Evolutionary conservation across 352 stramenopile genomes (phyloP).

Genomic region (Phytophthora palmivora): DNA sequence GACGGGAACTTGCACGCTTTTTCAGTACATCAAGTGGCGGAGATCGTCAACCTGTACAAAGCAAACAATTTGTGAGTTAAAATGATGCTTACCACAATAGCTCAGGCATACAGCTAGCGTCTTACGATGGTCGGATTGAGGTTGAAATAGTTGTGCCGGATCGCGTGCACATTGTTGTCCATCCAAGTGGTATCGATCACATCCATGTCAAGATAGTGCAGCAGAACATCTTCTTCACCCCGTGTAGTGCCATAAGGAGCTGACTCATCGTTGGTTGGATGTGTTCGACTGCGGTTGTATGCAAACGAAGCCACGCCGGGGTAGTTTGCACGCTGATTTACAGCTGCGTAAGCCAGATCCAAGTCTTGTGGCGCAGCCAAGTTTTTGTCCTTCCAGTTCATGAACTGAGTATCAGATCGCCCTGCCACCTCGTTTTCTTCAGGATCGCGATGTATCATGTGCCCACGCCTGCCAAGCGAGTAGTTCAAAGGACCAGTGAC

Average conservation of each 20-base stretch:
- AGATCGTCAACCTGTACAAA: constrained; percentile 56
- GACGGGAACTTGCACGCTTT: constrained; percentile 54
- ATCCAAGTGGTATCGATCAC: constrained; percentile 91
- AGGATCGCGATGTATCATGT: constrained; percentile 59
- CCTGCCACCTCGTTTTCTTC: constrained; percentile 34
- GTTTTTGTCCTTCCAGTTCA: constrained; percentile 52
- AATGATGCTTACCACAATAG: background rate
- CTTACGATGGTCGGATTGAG: constrained; percentile 83
- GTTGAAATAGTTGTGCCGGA: constrained; percentile 90
- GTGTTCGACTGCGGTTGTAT: constrained; percentile 50
- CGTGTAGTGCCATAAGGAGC: constrained; percentile 37
- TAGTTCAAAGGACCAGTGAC: constrained; percentile 54
- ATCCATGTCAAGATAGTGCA: constrained; percentile 81
- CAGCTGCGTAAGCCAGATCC: constrained; percentile 54
- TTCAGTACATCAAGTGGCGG: constrained; percentile 68
- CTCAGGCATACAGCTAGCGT: background rate
- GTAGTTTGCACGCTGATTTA: constrained; percentile 69
- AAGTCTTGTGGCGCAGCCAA: constrained; percentile 46
- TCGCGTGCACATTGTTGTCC: constrained; percentile 85
- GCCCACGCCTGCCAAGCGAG: constrained; percentile 56
- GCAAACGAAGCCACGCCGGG: constrained; percentile 58
- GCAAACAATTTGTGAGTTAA: background rate
- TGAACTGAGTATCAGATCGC: constrained; percentile 44
- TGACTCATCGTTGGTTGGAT: constrained; percentile 21
- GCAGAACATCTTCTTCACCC: constrained; percentile 24